Evolutionary conservation across 2,329 filamentous ascomycete genomes (phyloP).

Genomic region (Aspergillus sp.): DNA sequence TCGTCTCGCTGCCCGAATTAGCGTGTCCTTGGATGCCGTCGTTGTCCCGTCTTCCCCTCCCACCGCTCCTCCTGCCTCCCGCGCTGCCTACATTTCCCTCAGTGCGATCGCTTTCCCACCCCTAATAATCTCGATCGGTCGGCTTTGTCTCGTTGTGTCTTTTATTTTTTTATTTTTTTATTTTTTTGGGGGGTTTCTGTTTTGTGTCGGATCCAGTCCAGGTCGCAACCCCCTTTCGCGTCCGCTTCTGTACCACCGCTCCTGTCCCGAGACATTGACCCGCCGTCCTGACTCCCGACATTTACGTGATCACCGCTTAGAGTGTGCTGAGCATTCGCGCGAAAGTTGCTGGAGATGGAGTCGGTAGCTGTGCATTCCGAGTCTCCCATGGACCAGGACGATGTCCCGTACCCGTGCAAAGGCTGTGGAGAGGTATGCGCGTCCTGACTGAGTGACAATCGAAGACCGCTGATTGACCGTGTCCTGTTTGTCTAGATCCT

Average conservation of each 20-base stretch:
- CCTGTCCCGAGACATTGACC: neutral
- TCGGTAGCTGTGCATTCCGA: constrained; percentile 48
- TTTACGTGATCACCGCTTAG: neutral
- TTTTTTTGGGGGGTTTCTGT: neutral
- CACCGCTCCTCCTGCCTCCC: neutral
- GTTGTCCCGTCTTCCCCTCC: neutral
- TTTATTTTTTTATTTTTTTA: neutral
- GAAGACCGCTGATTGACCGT: constrained; percentile 7
- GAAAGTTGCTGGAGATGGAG: constrained; percentile 35
- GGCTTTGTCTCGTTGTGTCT: neutral
- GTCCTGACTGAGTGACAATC: constrained; percentile 1
- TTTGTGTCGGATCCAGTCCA: neutral
- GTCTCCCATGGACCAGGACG: constrained; percentile 64
- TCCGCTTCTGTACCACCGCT: neutral
- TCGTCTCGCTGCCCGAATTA: neutral
- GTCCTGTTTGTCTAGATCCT: constrained; percentile 57
- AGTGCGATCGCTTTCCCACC: neutral
- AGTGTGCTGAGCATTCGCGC: neutral
- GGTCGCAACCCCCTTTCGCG: neutral
- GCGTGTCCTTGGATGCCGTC: neutral
- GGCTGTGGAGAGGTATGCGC: constrained; percentile 73
- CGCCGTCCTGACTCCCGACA: neutral
- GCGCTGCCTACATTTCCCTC: neutral
- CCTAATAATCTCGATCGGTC: neutral
- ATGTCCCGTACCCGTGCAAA: constrained; percentile 77